These are phyloP conservation scores for Amanita thiersii DNA, from an alignment of 768 basidiomycete species.

Conservation along the genomic window DNA sequence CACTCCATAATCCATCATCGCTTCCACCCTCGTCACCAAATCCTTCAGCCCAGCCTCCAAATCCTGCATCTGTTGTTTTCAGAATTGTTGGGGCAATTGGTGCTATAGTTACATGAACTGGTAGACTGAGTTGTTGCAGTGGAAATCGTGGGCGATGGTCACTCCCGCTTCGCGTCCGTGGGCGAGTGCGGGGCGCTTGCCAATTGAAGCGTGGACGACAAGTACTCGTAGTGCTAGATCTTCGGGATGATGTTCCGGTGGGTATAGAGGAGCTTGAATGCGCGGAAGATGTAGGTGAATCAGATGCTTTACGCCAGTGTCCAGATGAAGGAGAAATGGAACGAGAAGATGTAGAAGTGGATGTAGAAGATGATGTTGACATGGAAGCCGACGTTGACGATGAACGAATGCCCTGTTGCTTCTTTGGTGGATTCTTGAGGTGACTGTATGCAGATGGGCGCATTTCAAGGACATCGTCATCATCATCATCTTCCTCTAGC, in stretches of 20 bases:
- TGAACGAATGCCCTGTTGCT: slow-evolving; percentile 24
- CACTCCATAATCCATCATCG: slow-evolving; percentile 21
- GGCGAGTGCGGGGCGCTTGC: slow-evolving; percentile 17
- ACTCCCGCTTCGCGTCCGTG: slow-evolving; percentile 10
- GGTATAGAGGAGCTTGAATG: slow-evolving; percentile 5
- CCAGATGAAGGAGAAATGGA: slow-evolving; percentile 10
- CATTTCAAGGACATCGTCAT: slow-evolving; percentile 58
- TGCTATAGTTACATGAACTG: slow-evolving; percentile 34
- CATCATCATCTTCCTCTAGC: slow-evolving; percentile 27
- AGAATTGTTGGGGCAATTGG: slow-evolving; percentile 65
- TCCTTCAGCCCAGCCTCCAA: slow-evolving; percentile 36
- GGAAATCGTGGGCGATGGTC: slow-evolving; percentile 6
- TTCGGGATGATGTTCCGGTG: slow-evolving; percentile 1
- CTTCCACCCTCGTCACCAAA: slow-evolving; percentile 39
- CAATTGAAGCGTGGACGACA: slow-evolving; percentile 18
- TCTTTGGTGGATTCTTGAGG: slow-evolving; percentile 14
- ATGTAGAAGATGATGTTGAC: slow-evolving; percentile 32
- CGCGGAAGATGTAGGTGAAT: slow-evolving; percentile 9
- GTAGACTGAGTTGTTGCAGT: slow-evolving; percentile 12
- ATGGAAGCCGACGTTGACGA: slow-evolving; percentile 35
- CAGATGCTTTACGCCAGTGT: not conserved
- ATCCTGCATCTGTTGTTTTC: slow-evolving; percentile 61
- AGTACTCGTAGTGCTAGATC: slow-evolving; percentile 17
- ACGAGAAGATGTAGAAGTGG: slow-evolving; percentile 18
- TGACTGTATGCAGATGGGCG: slow-evolving; percentile 24